Evolutionary conservation across 352 stramenopile genomes (phyloP).

Genomic region (Phytophthora litchii): DNA sequence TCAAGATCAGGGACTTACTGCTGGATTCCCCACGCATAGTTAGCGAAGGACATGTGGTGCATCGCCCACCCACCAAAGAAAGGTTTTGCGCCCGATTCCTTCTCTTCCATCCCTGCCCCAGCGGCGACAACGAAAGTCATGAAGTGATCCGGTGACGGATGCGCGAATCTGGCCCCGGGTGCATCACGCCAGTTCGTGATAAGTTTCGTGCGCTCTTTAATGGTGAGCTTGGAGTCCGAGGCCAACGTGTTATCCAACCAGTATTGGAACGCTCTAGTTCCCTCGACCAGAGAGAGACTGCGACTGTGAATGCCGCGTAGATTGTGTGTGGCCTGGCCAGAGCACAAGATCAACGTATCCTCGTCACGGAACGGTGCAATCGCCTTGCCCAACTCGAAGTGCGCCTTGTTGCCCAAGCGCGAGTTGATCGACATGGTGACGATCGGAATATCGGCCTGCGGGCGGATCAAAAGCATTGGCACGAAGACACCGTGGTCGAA

Average conservation of each 20-base stretch:
- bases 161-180: constrained; percentile 14
- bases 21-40: constrained; percentile 25
- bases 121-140: constrained; percentile 24
- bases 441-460: constrained; percentile 86
- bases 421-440: constrained; percentile 75
- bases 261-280: constrained; percentile 35
- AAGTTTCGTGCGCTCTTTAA: constrained; percentile 10
- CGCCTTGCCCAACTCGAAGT: constrained; percentile 61
- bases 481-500: constrained; percentile 94
- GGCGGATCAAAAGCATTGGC: constrained; percentile 87
- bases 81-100: constrained; percentile 8
- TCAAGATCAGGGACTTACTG: background rate
- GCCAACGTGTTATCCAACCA: constrained; percentile 35
- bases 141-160: constrained; percentile 27
- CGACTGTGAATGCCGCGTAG: constrained; percentile 24
- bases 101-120: constrained; percentile 28
- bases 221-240: constrained; percentile 23
- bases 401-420: constrained; percentile 39
- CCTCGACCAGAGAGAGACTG: constrained; percentile 19
- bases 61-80: constrained; percentile 26
- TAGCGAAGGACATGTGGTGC: constrained; percentile 25
- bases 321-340: constrained; percentile 53
- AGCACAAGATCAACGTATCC: constrained; percentile 73
- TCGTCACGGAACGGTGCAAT: constrained; percentile 58
- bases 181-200: constrained; percentile 22